Conservation (phyloP, 441 rosid genomes). For the Macaranga tanarius region DNA sequence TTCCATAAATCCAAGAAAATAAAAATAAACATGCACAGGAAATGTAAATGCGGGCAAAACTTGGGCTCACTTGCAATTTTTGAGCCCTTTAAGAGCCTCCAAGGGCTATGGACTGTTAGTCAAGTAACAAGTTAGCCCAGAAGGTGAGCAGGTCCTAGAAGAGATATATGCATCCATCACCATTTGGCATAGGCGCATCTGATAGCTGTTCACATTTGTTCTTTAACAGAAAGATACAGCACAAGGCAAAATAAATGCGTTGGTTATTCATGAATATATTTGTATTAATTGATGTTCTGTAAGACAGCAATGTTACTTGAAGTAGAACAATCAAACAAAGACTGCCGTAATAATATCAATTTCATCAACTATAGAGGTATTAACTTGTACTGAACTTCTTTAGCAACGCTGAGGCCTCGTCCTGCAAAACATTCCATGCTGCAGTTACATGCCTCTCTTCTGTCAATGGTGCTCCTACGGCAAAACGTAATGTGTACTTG, state of each 20-base stretch:
- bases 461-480: conserved; percentile 82
- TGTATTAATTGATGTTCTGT: background rate
- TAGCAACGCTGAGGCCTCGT: conserved; percentile 53
- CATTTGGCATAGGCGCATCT: too few species aligned
- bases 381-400: conserved; percentile 18
- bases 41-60: too few species aligned
- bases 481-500: conserved; percentile 58
- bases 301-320: background rate
- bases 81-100: too few species aligned
- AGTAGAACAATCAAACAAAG: background rate
- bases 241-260: background rate
- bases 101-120: too few species aligned
- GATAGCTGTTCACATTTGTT: background rate
- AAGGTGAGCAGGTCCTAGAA: too few species aligned
- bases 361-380: background rate
- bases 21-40: too few species aligned
- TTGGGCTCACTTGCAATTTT: too few species aligned
- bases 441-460: conserved; percentile 73
- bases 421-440: conserved; percentile 75
- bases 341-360: background rate
- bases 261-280: background rate
- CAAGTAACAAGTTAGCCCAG: too few species aligned
- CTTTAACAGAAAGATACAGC: background rate
- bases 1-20: too few species aligned
- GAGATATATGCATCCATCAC: too few species aligned